Conservation (phyloP, 2,329 filamentous ascomycete species). For the Zalaria obscura region DNA sequence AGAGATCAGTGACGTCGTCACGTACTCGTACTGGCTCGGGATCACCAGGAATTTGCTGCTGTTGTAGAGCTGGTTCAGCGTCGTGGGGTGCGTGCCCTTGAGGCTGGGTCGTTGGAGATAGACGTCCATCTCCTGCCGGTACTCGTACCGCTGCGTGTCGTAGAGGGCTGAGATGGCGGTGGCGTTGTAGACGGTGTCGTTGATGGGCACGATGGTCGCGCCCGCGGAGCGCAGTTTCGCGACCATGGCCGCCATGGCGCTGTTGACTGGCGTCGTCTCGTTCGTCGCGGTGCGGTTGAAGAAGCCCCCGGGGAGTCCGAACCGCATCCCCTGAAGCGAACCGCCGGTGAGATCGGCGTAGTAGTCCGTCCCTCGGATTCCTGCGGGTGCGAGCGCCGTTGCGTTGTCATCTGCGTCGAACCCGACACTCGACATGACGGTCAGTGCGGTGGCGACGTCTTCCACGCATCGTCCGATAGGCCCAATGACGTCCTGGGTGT, state of each 20-base stretch:
- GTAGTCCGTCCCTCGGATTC: conserved; percentile 32
- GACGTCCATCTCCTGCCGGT: conserved; percentile 37
- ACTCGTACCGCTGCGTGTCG: conserved; percentile 50
- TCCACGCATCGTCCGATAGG: conserved; percentile 17
- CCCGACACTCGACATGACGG: conserved; percentile 31
- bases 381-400: conserved; percentile 33
- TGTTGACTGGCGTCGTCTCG: conserved; percentile 45
- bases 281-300: conserved; percentile 37
- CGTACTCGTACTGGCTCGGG: conserved; percentile 41
- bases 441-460: conserved; percentile 17
- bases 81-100: conserved; percentile 27
- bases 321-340: conserved; percentile 25
- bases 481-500: conserved; percentile 18
- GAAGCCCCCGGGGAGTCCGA: conserved; percentile 42
- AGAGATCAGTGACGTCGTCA: conserved; percentile 35
- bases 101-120: conserved; percentile 38
- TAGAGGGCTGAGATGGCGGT: conserved; percentile 31
- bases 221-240: conserved; percentile 31
- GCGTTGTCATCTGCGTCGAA: conserved; percentile 38
- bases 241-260: conserved; percentile 35
- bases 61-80: conserved; percentile 35
- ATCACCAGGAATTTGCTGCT: conserved; percentile 43
- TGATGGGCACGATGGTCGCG: conserved; percentile 36
- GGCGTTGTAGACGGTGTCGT: conserved; percentile 36
- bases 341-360: conserved; percentile 21